phyloP scores from a whole-genome alignment of 768 basidiomycete genomes.

The Hericium erinaceus region DNA sequence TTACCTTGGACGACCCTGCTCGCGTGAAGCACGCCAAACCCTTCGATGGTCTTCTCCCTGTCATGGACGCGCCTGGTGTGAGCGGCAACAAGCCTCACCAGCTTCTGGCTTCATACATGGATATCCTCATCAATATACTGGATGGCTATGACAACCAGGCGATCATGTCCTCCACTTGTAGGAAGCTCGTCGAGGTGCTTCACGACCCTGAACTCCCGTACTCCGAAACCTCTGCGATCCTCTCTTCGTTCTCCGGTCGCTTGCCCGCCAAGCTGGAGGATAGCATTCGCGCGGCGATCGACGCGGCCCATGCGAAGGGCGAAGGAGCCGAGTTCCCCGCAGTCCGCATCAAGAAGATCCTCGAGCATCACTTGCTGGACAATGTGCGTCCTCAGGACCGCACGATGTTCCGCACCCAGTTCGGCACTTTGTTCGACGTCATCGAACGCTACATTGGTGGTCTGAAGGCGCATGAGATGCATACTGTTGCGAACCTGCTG shows the following conservation, averaged over 20 bases:
- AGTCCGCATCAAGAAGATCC: slow-evolving; percentile 70
- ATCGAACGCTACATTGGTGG: slow-evolving; percentile 76
- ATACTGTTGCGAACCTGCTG: slow-evolving; percentile 68
- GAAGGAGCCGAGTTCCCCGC: slow-evolving; percentile 86
- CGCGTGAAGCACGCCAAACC: slow-evolving; percentile 98
- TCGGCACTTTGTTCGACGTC: slow-evolving; percentile 61
- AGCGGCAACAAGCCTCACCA: slow-evolving; percentile 89
- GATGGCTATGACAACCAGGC: slow-evolving; percentile 97
- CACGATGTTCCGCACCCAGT: slow-evolving; percentile 65
- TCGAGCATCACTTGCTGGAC: slow-evolving; percentile 81
- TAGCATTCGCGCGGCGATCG: slow-evolving; percentile 67
- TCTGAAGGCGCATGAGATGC: slow-evolving; percentile 78
- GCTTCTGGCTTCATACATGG: slow-evolving; percentile 61
- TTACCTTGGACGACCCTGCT: slow-evolving; percentile 90
- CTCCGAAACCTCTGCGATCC: slow-evolving; percentile 72
- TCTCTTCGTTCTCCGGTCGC: slow-evolving; percentile 85
- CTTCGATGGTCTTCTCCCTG: slow-evolving; percentile 87
- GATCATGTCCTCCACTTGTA: slow-evolving; percentile 77
- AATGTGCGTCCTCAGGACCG: slow-evolving; percentile 74
- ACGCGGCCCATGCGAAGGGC: slow-evolving; percentile 63
- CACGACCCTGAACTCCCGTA: slow-evolving; percentile 84
- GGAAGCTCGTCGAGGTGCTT: slow-evolving; percentile 76
- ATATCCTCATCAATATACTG: slow-evolving; percentile 81
- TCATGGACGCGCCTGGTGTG: slow-evolving; percentile 79
- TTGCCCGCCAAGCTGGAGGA: slow-evolving; percentile 91